Conservation (phyloP, 176 grass and related monocot species). For the Triticum timopheevii region DNA sequence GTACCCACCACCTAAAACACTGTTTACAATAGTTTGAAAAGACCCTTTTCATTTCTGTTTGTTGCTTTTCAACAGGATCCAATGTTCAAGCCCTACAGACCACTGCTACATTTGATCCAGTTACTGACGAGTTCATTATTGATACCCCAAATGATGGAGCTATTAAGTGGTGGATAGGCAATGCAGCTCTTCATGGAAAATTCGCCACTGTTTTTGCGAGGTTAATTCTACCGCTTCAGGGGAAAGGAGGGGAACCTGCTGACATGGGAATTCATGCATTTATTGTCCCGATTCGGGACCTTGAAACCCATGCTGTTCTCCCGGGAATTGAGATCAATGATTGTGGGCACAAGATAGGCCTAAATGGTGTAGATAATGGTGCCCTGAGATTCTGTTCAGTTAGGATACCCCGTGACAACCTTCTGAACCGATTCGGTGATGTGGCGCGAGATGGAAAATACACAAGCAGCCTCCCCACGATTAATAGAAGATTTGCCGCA, state of each 20-base stretch:
- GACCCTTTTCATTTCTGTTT: neutral
- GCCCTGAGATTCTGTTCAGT: conserved; percentile 78
- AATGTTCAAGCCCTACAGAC: conserved; percentile 97
- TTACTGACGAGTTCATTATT: conserved; percentile 88
- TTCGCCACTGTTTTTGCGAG: conserved; percentile 92
- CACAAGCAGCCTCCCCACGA: conserved; percentile 79
- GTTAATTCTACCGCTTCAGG: conserved; percentile 88
- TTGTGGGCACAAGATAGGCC: conserved; percentile 94
- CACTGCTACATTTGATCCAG: conserved; percentile 96
- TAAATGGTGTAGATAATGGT: conserved; percentile 98
- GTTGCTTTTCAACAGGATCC: conserved; percentile 53
- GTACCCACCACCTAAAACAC: conserved; percentile 4
- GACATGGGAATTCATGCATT: conserved; percentile 98
- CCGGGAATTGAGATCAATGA: conserved; percentile 95
- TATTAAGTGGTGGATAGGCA: conserved; percentile 99
- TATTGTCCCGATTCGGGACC: conserved; percentile 84
- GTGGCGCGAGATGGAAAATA: conserved; percentile 91
- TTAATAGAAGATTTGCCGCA: conserved; percentile 95
- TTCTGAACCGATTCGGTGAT: conserved; percentile 96
- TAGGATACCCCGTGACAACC: conserved; percentile 90
- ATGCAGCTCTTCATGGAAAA: conserved; percentile 90
- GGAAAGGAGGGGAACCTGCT: conserved; percentile 65
- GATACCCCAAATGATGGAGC: conserved; percentile 96
- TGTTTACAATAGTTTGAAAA: conserved; percentile 36
- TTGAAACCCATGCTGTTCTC: conserved; percentile 74